A percentile compares a stretch with the other conserved stretches of the same genome.
phyloP scores from a whole-genome alignment of 176 grass and related monocot species.

The Poa annua region DNA sequence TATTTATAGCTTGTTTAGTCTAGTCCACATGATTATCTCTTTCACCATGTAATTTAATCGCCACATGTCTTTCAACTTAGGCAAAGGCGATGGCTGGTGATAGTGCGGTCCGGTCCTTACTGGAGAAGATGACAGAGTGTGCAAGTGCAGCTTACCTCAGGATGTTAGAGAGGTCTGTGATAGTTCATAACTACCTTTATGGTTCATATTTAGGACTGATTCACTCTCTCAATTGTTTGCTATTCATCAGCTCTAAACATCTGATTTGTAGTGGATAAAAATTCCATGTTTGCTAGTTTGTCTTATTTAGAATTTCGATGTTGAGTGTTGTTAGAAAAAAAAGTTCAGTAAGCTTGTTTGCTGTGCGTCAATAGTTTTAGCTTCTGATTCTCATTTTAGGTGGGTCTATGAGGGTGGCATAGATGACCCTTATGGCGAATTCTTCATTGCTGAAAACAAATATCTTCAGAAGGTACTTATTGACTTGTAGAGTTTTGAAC shows the following conservation, averaged over 20 bases:
- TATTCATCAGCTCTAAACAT: background rate
- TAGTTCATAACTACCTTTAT: constrained; percentile 33
- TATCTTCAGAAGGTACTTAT: constrained; percentile 77
- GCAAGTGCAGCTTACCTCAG: constrained; percentile 87
- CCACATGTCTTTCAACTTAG: constrained; percentile 46
- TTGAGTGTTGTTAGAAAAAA: background rate
- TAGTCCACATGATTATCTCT: constrained; percentile 23
- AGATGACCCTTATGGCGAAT: constrained; percentile 98
- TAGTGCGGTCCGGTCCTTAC: constrained; percentile 83
- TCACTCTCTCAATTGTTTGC: background rate
- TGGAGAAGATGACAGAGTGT: constrained; percentile 90
- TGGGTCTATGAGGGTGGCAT: constrained; percentile 98
- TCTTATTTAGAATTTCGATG: constrained; percentile 20
- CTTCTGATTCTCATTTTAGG: constrained; percentile 57
- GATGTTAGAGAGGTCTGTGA: constrained; percentile 84
- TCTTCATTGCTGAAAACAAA: constrained; percentile 99
- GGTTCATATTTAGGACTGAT: background rate
- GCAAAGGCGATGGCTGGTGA: constrained; percentile 94
- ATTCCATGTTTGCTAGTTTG: background rate
- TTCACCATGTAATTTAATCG: constrained; percentile 21
- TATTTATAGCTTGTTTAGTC: background rate
- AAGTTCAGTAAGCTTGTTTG: constrained; percentile 16
- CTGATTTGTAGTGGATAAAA: constrained; percentile 11
- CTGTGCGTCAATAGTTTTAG: constrained; percentile 19
- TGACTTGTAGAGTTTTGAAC: constrained; percentile 11